Evolutionary conservation across 306 rosid species (phyloP).

Genomic region (Quercus agrifolia): DNA sequence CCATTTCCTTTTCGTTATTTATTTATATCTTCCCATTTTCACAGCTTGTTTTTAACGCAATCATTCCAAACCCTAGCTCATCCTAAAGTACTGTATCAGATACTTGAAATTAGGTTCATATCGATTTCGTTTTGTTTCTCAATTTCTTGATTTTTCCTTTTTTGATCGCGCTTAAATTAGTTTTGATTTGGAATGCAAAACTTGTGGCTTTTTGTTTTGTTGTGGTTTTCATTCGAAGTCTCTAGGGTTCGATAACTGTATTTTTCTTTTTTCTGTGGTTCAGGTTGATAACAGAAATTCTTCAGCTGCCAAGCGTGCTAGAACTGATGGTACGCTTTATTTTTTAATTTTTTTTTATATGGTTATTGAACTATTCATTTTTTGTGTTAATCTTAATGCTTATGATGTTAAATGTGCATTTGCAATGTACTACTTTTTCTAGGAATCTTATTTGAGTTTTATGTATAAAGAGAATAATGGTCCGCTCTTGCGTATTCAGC

Average conservation of each 20-base stretch:
- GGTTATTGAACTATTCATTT: neutral
- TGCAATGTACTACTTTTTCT: neutral
- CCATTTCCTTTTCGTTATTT: neutral
- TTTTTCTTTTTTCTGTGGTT: constrained; percentile 2
- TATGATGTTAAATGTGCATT: neutral
- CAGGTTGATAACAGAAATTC: constrained; percentile 96
- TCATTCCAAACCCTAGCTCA: constrained; percentile 11
- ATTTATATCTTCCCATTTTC: neutral
- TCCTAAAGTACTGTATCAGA: neutral
- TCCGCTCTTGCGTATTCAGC: neutral
- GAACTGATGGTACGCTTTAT: constrained; percentile 78
- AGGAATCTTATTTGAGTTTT: neutral
- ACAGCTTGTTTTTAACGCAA: neutral
- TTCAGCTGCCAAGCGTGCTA: constrained; percentile 94
- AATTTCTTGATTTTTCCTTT: neutral
- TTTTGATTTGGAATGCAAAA: neutral
- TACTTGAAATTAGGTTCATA: neutral
- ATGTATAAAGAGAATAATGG: neutral
- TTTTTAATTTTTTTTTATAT: neutral
- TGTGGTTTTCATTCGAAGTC: neutral
- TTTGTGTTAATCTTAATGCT: neutral
- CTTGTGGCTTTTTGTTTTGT: neutral
- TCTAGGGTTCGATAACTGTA: neutral
- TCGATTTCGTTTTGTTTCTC: neutral
- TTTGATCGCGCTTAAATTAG: neutral